phyloP scores from a whole-genome alignment of 2,329 filamentous ascomycete species.

The Colletotrichum tofieldiae region DNA sequence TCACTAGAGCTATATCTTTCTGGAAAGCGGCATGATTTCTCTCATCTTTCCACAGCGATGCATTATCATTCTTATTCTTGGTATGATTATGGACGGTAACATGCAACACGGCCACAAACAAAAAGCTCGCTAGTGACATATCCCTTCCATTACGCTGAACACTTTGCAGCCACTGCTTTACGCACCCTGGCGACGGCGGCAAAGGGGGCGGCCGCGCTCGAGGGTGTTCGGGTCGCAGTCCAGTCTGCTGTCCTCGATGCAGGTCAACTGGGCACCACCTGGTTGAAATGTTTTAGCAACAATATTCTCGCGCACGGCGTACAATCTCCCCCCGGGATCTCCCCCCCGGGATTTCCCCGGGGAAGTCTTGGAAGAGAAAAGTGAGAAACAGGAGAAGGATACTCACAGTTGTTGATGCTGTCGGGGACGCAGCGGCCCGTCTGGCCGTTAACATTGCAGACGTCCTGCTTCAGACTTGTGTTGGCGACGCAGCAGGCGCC shows the following conservation, averaged over 20 bases:
- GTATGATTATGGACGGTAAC: not conserved
- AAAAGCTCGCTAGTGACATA: not conserved
- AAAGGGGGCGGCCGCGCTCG: conserved; percentile 50
- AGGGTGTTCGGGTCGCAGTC: conserved; percentile 48
- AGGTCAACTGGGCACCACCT: conserved; percentile 49
- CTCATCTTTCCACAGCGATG: not conserved
- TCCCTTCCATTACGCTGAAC: not conserved
- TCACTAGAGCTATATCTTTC: not conserved
- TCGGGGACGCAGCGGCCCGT: conserved; percentile 54
- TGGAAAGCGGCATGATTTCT: not conserved
- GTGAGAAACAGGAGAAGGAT: not conserved
- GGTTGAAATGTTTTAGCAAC: not conserved
- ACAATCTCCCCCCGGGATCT: no score
- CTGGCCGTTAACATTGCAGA: conserved; percentile 53
- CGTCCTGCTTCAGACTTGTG: conserved; percentile 55
- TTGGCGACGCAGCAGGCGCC: conserved; percentile 55
- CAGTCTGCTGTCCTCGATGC: conserved; percentile 49
- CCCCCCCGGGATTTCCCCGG: not conserved
- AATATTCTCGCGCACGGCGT: no score
- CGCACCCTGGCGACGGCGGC: conserved; percentile 45
- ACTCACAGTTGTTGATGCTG: conserved; percentile 54
- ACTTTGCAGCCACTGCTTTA: not conserved
- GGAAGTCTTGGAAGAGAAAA: no score
- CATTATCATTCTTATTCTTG: not conserved
- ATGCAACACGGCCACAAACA: not conserved